Evolutionary conservation across 768 basidiomycete species (phyloP).

Genomic region (Russula lepida): DNA sequence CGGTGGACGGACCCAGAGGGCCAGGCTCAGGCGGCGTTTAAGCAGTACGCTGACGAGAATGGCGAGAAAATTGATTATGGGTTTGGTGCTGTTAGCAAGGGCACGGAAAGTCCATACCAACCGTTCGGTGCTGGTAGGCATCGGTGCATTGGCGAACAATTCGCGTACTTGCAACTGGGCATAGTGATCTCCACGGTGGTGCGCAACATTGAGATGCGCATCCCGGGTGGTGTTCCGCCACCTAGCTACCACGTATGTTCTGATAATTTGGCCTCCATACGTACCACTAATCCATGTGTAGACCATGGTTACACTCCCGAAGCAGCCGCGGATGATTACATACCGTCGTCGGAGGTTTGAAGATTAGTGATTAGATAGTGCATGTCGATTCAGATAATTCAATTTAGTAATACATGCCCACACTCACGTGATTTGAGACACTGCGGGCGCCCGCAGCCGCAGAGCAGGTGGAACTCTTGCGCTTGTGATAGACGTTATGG

Average conservation of each 20-base stretch:
- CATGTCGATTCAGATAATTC: too few relatives aligned
- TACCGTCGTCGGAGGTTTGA: constrained; percentile 49
- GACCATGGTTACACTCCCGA: constrained; percentile 94
- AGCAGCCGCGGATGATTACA: constrained; percentile 51
- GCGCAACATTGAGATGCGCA: constrained; percentile 62
- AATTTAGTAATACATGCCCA: background rate
- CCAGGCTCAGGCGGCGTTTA: constrained; percentile 69
- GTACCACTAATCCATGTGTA: constrained; percentile 26
- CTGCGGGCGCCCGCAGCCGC: too few relatives aligned
- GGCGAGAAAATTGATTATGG: constrained; percentile 96
- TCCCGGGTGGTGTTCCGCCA: constrained; percentile 61
- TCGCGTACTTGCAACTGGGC: constrained; percentile 91
- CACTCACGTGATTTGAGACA: background rate
- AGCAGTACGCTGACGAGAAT: constrained; percentile 60
- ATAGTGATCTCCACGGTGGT: constrained; percentile 73
- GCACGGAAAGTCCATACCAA: constrained; percentile 92
- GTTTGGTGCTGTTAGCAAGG: constrained; percentile 92
- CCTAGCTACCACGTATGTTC: constrained; percentile 83
- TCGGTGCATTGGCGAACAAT: constrained; percentile 94
- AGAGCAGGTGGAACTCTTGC: background rate
- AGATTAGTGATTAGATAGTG: constrained; percentile 35
- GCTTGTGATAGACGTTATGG: constrained; percentile 39
- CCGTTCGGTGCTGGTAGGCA: constrained; percentile 97
- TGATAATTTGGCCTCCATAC: background rate
- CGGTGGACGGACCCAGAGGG: constrained; percentile 86